Evolutionary conservation across 2,329 filamentous ascomycete species (phyloP).

Genomic region (Fusarium oxysporum): DNA sequence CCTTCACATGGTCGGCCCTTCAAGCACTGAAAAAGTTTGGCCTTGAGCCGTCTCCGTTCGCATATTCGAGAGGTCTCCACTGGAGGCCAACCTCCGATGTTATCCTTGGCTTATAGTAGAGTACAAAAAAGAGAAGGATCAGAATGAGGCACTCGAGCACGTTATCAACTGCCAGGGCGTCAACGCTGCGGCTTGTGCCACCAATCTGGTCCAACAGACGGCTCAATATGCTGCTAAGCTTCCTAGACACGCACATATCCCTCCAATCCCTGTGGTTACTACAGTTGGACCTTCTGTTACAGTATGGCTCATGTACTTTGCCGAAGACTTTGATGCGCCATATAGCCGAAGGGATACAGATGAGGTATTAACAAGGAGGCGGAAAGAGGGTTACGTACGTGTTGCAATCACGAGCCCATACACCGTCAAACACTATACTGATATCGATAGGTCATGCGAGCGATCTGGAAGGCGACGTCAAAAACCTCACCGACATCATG

Average conservation of each 20-base stretch:
- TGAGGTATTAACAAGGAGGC: background rate
- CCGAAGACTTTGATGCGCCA: constrained; percentile 12
- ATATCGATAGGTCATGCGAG: constrained; percentile 23
- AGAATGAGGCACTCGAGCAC: background rate
- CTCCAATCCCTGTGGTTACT: constrained; percentile 28
- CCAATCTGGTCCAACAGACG: constrained; percentile 7
- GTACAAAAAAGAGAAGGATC: constrained; percentile 18
- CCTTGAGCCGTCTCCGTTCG: constrained; percentile 5
- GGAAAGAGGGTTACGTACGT: constrained; percentile 19
- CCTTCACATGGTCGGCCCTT: constrained; percentile 19
- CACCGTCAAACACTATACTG: background rate
- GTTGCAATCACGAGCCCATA: accelerated
- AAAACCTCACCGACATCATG: constrained; percentile 6
- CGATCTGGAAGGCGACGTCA: constrained; percentile 35
- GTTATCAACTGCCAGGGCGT: constrained; percentile 24
- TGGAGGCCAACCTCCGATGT: constrained; percentile 14
- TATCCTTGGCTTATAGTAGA: constrained; percentile 41
- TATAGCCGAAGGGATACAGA: background rate
- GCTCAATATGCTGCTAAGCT: constrained; percentile 25
- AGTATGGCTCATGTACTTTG: constrained; percentile 34
- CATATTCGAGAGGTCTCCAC: background rate
- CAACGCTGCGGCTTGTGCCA: constrained; percentile 31
- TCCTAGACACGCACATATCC: constrained; percentile 14
- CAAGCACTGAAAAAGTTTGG: background rate
- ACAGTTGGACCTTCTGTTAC: constrained; percentile 25